Evolutionary conservation across 2,329 filamentous ascomycete species (phyloP), one percentile per base, ranked within the genome.

Genomic region (Xylaria sp.): DNA sequence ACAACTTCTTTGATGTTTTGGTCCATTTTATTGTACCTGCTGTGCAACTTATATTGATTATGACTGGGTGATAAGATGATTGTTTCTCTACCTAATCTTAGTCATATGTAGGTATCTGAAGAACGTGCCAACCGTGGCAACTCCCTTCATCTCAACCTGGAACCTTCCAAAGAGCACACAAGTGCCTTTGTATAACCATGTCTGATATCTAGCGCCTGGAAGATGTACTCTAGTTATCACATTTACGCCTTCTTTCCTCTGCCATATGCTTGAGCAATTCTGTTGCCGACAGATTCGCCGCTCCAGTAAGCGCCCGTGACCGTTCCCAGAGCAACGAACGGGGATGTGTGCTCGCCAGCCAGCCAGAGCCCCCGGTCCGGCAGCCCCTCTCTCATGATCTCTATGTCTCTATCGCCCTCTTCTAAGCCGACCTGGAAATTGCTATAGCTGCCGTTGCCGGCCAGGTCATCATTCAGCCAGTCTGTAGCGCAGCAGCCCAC

Each of bases 261-360:
- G 17, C 81, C 85, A 77, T 90, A 90, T 7, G 80, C 83, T 74
- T 85, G 83, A 0, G 83, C 81, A 66, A 94, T 87, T 76, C 89
- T 87, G 78, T 83, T 86, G 0, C 87, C 94, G 40, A 94, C 92
- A 23, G 86, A 87, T 82, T 97, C 93, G 1, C 94, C 94, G 78
- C 92, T 93, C 93, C 93, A 97, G 79, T 93, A 97, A 11, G 95
- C 95, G 0, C 95, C 95, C 0, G 93, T 97, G 13, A 91, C 92
- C 4, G 94, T 97, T 0, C 94, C 95, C 69, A 97, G 80, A 11
- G 92, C 94, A 33, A 97, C 90, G 82, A 97, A 97, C 4, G 94
- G 94, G 63, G 93, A 91, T 26, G 93, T 97, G 81, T 97, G 94
- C 81, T 97, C 94, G 0, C 94, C 94, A 0, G 94, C 94, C 72